phyloP scores from a whole-genome alignment of 257 asterid species.

The Asclepias syriaca region DNA sequence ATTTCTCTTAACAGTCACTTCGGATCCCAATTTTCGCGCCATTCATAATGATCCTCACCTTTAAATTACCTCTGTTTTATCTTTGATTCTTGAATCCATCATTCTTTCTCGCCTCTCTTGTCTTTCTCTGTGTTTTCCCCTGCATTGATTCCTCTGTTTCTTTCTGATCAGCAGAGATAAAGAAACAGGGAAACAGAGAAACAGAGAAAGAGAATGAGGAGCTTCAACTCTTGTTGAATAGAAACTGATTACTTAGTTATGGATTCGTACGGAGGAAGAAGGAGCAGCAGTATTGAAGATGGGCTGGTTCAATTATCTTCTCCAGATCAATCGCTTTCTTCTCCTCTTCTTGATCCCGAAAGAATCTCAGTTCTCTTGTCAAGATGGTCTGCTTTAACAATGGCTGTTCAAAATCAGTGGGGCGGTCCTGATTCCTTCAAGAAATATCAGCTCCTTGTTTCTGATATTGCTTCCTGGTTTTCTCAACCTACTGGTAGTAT shows the following conservation, averaged over 20 bases:
- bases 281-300: not conserved
- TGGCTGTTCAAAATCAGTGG: constrained; percentile 46
- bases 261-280: constrained; percentile 5
- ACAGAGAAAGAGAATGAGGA: not conserved
- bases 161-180: not conserved
- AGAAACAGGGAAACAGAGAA: too few relatives aligned
- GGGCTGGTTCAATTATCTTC: not conserved
- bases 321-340: constrained; percentile 1
- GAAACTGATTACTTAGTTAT: not conserved
- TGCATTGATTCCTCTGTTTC: not conserved
- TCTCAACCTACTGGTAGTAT: constrained; percentile 25
- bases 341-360: constrained; percentile 10
- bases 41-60: not conserved
- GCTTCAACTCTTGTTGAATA: not conserved
- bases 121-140: too few relatives aligned
- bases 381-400: constrained; percentile 42
- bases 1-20: not conserved
- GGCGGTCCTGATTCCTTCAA: constrained; percentile 40
- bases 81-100: not conserved
- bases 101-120: too few relatives aligned
- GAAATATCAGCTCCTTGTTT: constrained; percentile 30
- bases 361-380: constrained; percentile 32
- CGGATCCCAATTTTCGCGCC: constrained; percentile 20
- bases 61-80: not conserved
- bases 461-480: constrained; percentile 36